phyloP scores from a whole-genome alignment of 2,329 filamentous ascomycete genomes.

The Fusarium sp. region DNA sequence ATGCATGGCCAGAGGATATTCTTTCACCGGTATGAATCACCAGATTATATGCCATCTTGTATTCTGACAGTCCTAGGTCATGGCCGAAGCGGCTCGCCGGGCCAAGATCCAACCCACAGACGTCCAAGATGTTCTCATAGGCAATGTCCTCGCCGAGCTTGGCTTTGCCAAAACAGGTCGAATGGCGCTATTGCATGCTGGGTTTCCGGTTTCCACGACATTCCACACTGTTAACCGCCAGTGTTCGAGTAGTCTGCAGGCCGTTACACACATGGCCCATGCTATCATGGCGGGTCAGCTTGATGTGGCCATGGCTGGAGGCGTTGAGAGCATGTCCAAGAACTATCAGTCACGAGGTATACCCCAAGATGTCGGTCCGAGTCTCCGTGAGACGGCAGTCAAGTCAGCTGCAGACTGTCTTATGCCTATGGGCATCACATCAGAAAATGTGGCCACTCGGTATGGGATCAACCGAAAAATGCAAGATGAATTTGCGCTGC shows the following conservation, averaged over 20 bases:
- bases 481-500: constrained; percentile 83
- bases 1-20: constrained; percentile 90
- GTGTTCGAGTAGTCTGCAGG: constrained; percentile 81
- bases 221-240: constrained; percentile 90
- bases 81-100: constrained; percentile 45
- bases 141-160: constrained; percentile 88
- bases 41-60: neutral
- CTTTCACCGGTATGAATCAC: constrained; percentile 66
- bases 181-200: constrained; percentile 87
- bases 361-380: constrained; percentile 80
- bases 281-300: constrained; percentile 79
- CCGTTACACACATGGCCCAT: constrained; percentile 78
- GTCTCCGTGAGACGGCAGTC: constrained; percentile 68
- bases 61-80: neutral
- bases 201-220: constrained; percentile 74
- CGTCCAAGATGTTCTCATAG: constrained; percentile 81
- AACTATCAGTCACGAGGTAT: constrained; percentile 87
- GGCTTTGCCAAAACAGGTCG: constrained; percentile 89
- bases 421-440: constrained; percentile 94
- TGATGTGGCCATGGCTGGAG: constrained; percentile 79
- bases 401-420: constrained; percentile 84
- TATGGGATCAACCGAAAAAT: constrained; percentile 78
- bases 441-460: constrained; percentile 84
- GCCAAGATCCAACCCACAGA: constrained; percentile 63
- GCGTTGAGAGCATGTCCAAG: constrained; percentile 94